Evolutionary conservation across 2,329 filamentous ascomycete species (phyloP), one percentile per base, ranked within the genome.

Genomic region (Penicillium vulpinum): DNA sequence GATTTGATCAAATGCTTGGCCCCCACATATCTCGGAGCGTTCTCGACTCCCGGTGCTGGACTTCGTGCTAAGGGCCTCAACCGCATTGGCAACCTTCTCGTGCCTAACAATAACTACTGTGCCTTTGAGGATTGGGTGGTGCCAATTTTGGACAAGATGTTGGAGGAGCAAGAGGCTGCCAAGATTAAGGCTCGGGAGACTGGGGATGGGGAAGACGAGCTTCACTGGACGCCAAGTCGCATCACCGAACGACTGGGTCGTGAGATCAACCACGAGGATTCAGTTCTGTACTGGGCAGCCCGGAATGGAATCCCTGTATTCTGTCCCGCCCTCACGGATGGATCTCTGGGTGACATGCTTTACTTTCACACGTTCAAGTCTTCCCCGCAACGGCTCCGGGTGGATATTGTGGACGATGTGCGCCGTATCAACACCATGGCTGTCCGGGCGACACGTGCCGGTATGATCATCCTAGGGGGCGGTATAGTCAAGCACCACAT

Each of bases 401-500:
- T 97, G 58, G 94, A 97, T 73, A 91, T 97, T 57, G 91, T 97
- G 22, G 90, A 95, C 69, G 94, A 99, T 69, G 94, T 99, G 59
- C 87, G 94, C 21, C 87, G 84, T 60, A 92, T 99, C 75, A 99
- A 99, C 78, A 95, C 90, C 15, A 87, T 97, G 61, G 87, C 93
- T 0, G 90, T 97, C 31, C 82, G 90, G 15, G 94, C 94, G 2
- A 91, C 92, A 77, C 82, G 91, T 53, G 89, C 91, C 0, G 94
- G 94, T 49, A 97, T 97, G 88, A 92, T 99, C 65, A 91, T 99
- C 54, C 81, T 99, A 0, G 94, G 94, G 0, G 94, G 94, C 7
- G 94, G 94, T 0, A 80, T 99, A n/a, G 84, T 99, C 68, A 99
- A 99, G 79, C 94, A 99, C 70, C 94, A 99, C 74, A 97, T 99